These are phyloP conservation scores for Nowakowskiella sp. DNA, from an alignment of 192 early-diverging fungal genomes.

Conservation along the genomic window DNA sequence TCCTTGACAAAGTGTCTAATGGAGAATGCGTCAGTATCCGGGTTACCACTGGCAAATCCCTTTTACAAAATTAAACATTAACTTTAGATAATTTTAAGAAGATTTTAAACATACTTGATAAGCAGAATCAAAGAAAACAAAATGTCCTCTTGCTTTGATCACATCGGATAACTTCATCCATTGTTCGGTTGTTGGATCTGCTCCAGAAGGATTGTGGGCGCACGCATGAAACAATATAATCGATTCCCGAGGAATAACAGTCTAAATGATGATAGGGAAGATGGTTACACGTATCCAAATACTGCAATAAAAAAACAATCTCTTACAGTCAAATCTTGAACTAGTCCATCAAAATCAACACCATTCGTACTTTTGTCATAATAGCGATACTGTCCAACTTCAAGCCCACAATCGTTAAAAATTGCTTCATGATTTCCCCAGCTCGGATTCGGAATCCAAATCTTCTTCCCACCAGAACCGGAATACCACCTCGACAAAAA, in stretches of 20 bases:
- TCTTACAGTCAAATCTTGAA: constrained; percentile 71
- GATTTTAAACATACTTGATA: too few relatives aligned
- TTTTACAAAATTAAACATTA: too few relatives aligned
- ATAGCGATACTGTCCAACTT: constrained; percentile 85
- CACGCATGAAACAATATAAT: constrained; percentile 94
- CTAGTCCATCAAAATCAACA: constrained; percentile 85
- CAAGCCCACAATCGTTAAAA: constrained; percentile 81
- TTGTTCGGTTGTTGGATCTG: constrained; percentile 87
- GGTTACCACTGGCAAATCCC: constrained; percentile 95
- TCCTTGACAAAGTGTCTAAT: constrained; percentile 83
- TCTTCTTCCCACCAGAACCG: constrained; percentile 65
- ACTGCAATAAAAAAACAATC: constrained; percentile 4
- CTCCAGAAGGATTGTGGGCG: constrained; percentile 99
- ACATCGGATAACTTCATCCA: constrained; percentile 82
- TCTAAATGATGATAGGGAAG: too few relatives aligned
- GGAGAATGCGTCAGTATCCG: constrained; percentile 82
- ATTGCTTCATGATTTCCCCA: constrained; percentile 98
- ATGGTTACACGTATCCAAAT: too few relatives aligned
- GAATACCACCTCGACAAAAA: constrained; percentile 76
- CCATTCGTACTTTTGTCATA: constrained; percentile 90
- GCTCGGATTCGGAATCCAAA: constrained; percentile 81
- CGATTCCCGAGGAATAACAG: constrained; percentile 78
- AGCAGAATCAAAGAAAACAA: constrained; percentile 98
- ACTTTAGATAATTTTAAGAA: too few relatives aligned
- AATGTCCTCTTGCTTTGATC: constrained; percentile 67